Percentiles rank a stretch among this genome's conserved stretches.
Evolutionary conservation across 495 filamentous ascomycete genomes (phyloP).

Genomic region (Barbatosphaeria neglecta): DNA sequence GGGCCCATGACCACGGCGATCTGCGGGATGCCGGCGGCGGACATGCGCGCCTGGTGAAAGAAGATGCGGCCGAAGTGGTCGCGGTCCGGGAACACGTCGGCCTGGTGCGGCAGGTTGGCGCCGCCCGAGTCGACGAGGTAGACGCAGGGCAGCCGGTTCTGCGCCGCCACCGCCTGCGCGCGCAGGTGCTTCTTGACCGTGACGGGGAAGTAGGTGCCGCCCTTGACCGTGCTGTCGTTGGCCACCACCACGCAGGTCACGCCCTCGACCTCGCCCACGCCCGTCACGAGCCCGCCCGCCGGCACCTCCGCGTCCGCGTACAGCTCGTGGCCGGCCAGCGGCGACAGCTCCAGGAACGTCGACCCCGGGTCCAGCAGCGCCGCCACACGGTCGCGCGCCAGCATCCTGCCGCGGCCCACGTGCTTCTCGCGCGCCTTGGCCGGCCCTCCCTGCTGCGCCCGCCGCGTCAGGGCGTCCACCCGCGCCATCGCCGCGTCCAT

Average conservation of each 20-base stretch:
- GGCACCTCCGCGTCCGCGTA: conserved; percentile 64
- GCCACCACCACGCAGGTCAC: conserved; percentile 90
- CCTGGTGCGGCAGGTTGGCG: conserved; percentile 90
- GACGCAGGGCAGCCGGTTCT: conserved; percentile 72
- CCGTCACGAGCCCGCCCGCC: conserved; percentile 85
- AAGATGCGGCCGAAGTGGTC: conserved; percentile 97
- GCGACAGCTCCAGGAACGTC: conserved; percentile 81
- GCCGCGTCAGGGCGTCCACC: conserved; percentile 56
- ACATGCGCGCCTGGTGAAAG: conserved; percentile 97
- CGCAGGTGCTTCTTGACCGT: conserved; percentile 97
- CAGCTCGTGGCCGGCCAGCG: conserved; percentile 74
- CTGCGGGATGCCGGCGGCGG: conserved; percentile 74
- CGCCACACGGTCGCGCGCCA: conserved; percentile 80
- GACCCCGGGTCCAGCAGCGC: conserved; percentile 81
- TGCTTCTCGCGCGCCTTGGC: conserved; percentile 85
- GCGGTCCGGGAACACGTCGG: conserved; percentile 90
- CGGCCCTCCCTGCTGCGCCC: conserved; percentile 63
- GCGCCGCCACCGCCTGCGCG: conserved; percentile 80
- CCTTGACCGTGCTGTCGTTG: conserved; percentile 97
- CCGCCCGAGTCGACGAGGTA: conserved; percentile 96
- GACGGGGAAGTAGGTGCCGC: conserved; percentile 97
- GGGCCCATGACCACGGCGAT: conserved; percentile 95
- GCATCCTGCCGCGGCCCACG: conserved; percentile 80
- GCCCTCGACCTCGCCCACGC: conserved; percentile 81
- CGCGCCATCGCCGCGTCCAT: conserved; percentile 61